Conservation (phyloP, 2,329 filamentous ascomycete species). For the Tothia fuscella region DNA sequence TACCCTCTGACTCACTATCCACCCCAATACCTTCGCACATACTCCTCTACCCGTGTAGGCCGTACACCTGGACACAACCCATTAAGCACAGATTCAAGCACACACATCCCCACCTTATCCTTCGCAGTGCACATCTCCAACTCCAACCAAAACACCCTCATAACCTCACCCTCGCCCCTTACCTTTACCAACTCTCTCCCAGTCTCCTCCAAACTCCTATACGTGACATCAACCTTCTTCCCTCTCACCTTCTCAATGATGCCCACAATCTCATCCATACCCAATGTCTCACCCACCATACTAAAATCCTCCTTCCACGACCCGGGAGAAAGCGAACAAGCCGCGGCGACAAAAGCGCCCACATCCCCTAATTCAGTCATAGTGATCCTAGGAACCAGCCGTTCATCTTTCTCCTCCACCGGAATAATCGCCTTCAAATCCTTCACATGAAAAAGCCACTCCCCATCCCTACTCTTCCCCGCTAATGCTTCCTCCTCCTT, state of each 20-base stretch:
- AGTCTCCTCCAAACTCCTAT: constrained; percentile 13
- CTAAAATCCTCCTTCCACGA: constrained; percentile 20
- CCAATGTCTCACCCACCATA: constrained; percentile 22
- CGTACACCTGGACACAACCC: constrained; percentile 1
- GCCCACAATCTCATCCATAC: constrained; percentile 17
- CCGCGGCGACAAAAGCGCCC: constrained; percentile 22
- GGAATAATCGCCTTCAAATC: constrained; percentile 19
- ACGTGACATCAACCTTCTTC: constrained; percentile 11
- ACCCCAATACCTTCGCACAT: constrained; percentile 4
- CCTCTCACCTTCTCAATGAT: constrained; percentile 16
- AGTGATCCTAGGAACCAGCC: constrained; percentile 17
- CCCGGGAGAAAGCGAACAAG: constrained; percentile 19
- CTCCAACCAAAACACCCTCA: neutral
- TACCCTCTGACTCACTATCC: neutral
- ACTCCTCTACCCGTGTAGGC: neutral
- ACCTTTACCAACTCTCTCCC: constrained; percentile 12
- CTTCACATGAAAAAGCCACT: constrained; percentile 13
- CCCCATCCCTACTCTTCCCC: constrained; percentile 16
- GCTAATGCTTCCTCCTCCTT: constrained; percentile 16
- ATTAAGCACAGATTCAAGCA: neutral
- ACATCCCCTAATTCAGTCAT: constrained; percentile 24
- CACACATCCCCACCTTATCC: neutral
- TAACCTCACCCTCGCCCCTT: constrained; percentile 8
- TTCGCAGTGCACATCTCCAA: neutral
- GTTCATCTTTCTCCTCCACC: constrained; percentile 14